Evolutionary conservation across 306 rosid genomes (phyloP).

Genomic region (Hylodesmum podocarpum): DNA sequence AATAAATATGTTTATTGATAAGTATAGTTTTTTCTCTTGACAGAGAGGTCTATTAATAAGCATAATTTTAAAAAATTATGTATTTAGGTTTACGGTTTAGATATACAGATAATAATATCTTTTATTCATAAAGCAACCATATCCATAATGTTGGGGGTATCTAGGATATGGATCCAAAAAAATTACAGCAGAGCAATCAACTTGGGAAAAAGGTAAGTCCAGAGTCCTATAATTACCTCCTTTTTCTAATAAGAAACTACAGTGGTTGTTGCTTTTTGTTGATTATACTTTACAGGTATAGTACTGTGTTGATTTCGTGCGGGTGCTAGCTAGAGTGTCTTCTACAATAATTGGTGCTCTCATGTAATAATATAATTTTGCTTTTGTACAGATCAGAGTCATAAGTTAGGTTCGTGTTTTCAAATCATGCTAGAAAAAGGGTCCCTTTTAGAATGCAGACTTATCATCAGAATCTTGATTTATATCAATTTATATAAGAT

Average conservation of each 20-base stretch:
- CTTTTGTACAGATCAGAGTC: conserved; percentile 28
- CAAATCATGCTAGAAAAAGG: conserved; percentile 34
- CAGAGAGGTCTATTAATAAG: neutral
- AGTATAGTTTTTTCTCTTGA: neutral
- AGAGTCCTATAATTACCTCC: neutral
- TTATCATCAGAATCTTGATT: conserved; percentile 27
- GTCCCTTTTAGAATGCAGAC: conserved; percentile 39
- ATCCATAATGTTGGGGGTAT: neutral
- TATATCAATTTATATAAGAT: conserved; percentile 9
- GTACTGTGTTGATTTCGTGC: neutral
- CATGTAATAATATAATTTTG: conserved; percentile 21
- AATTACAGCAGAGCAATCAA: neutral
- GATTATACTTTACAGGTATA: conserved; percentile 1
- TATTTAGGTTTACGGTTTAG: neutral
- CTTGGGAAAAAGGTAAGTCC: neutral
- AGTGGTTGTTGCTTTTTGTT: conserved; percentile 7
- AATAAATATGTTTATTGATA: neutral
- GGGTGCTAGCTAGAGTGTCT: conserved; percentile 21
- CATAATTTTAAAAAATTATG: neutral
- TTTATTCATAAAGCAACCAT: neutral
- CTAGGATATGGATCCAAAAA: neutral
- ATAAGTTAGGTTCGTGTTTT: conserved; percentile 32
- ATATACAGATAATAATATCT: neutral
- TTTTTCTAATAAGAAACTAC: neutral
- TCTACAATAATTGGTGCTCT: conserved; percentile 39